Base-by-base conservation (phyloP, 139 green algal genomes). In the Monoraphidium neglectum region DNA sequence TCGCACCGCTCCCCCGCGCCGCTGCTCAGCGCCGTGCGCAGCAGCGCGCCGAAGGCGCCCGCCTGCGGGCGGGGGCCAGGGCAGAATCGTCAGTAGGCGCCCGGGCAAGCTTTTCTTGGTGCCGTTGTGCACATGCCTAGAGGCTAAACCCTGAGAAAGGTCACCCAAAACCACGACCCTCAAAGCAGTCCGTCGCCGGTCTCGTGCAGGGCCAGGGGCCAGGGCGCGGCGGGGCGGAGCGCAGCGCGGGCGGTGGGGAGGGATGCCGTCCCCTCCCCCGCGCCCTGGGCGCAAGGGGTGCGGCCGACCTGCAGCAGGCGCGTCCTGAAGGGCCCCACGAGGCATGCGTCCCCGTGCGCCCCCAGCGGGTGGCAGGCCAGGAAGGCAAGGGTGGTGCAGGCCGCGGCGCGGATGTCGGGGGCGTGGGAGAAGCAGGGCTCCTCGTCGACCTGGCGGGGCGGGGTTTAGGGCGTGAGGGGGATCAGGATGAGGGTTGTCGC, bases 331-430 rank as follows among this genome's bases (percentile, higher is more conserved):
- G 86, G 84, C 6, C 88, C 86, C 5, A 40, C 62, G 71, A 90
- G 82, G 76, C 82, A 90, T 21, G 83, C 78, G 61, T 91, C 84
- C 16, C 75, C 84, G 4, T 49, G 63, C 18, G 87, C 87, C 32
- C 84, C 87, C 18, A 93, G 81, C 4, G 86, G 82, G 77, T 95
- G 90, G 78, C 83, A 91, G 15, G 89, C 82, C 28, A 95, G 82
- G 78, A 95, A 93, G 15, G 90, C 87, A 8, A 95, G 53, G 63
- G 84, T 88, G 36, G 88, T 87, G 67, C 84, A 87, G 18, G 90
- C 90, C 0, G 86, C 84, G 13, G 90, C 90, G 64, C 78, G 74
- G 28, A 78, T 51, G 30, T 79, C 36, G 46, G 30, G 68, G 66
- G 73, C 49, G 28, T 73, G 47, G 47, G 62, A 64, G 37, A 79